Evolutionary conservation across 306 rosid species (phyloP).

Genomic region (Prunus armeniaca): DNA sequence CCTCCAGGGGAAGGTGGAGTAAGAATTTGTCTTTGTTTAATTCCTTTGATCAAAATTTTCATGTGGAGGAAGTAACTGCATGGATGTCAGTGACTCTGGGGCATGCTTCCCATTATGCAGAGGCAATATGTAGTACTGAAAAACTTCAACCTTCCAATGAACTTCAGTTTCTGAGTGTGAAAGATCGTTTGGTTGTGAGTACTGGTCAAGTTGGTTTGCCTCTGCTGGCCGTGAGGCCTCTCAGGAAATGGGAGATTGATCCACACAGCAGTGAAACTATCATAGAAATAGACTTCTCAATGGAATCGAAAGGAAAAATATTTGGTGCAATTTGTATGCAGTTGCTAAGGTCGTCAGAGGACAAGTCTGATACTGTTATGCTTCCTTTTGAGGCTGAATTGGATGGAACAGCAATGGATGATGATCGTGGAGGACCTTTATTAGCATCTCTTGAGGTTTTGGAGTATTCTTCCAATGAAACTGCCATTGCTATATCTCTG

Average conservation of each 20-base stretch:
- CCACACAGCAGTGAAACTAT: slow-evolving; percentile 65
- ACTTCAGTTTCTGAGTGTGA: slow-evolving; percentile 36
- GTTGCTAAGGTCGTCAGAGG: slow-evolving; percentile 66
- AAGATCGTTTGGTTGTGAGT: slow-evolving; percentile 64
- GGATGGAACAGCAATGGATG: slow-evolving; percentile 30
- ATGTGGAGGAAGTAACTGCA: slow-evolving; percentile 69
- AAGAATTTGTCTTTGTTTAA: slow-evolving; percentile 68
- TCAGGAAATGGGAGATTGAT: slow-evolving; percentile 76
- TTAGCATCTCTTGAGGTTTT: slow-evolving; percentile 64
- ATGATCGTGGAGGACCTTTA: slow-evolving; percentile 36
- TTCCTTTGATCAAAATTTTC: slow-evolving; percentile 71
- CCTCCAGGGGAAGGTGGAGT: slow-evolving; percentile 74
- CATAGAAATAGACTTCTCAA: slow-evolving; percentile 65
- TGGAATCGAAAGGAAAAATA: slow-evolving; percentile 59
- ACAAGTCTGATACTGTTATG: slow-evolving; percentile 59
- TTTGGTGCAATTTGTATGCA: slow-evolving; percentile 77
- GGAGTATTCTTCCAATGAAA: slow-evolving; percentile 45
- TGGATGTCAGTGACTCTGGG: slow-evolving; percentile 66
- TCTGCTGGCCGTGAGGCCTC: slow-evolving; percentile 61
- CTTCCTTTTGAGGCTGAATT: slow-evolving; percentile 83
- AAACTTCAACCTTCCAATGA: slow-evolving; percentile 46
- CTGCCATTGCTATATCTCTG: slow-evolving; percentile 50
- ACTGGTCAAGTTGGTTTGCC: slow-evolving; percentile 60
- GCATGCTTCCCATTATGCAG: slow-evolving; percentile 55
- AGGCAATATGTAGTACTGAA: slow-evolving; percentile 63